phyloP scores from a whole-genome alignment of 768 basidiomycete genomes.

The Hygrophorus pudorinus region DNA sequence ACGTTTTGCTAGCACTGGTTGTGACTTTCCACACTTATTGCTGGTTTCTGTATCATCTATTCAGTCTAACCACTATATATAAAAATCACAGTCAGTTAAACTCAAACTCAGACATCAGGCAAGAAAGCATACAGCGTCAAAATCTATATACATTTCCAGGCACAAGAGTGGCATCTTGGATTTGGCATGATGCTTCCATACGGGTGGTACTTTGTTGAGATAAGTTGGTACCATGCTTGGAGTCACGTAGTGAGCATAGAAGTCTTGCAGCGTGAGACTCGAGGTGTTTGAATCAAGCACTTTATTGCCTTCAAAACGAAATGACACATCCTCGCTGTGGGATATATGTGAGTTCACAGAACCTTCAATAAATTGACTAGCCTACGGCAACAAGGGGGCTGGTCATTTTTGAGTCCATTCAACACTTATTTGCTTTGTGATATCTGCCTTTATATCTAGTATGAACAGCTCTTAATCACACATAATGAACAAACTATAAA shows the following conservation, averaged over 20 bases:
- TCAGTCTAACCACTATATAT: too few relatives aligned
- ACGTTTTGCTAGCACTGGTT: too few relatives aligned
- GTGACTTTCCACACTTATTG: too few relatives aligned
- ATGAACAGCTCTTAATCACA: not conserved
- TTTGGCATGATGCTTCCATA: not conserved
- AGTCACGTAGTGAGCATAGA: not conserved
- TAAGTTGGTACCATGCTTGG: not conserved
- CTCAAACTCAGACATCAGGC: not conserved
- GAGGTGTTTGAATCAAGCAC: not conserved
- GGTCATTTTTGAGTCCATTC: not conserved
- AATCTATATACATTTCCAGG: not conserved
- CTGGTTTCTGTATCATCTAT: too few relatives aligned
- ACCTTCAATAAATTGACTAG: not conserved
- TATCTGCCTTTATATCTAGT: not conserved
- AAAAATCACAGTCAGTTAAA: too few relatives aligned
- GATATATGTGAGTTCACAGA: not conserved
- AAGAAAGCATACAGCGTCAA: not conserved
- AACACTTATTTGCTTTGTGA: not conserved
- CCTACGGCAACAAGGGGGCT: not conserved
- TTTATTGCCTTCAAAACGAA: not conserved
- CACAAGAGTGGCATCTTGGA: not conserved
- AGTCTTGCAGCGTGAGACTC: not conserved
- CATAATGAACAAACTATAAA: not conserved
- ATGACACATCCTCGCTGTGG: not conserved
- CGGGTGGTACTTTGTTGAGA: not conserved